phyloP scores from a whole-genome alignment of 148 eudicot species.

The Mesembryanthemum crystallinum region DNA sequence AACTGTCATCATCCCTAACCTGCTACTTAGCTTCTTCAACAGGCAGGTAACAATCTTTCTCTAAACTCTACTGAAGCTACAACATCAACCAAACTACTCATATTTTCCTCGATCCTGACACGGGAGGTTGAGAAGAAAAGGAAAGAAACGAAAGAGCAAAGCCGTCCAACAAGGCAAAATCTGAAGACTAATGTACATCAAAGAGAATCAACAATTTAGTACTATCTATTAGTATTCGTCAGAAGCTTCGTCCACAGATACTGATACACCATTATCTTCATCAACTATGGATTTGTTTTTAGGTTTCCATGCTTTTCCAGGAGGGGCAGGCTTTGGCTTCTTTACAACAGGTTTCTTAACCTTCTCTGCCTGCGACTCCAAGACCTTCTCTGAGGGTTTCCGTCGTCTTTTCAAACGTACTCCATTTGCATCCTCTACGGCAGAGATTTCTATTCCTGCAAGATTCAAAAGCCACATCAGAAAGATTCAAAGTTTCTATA shows the following conservation, averaged over 20 bases:
- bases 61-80: no score
- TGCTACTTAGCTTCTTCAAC: no score
- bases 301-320: conserved; percentile 28
- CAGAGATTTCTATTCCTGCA: conserved; percentile 59
- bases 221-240: conserved; percentile 27
- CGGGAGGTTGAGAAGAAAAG: no score
- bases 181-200: conserved; percentile 19
- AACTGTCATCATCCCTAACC: no score
- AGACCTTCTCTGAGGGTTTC: conserved; percentile 78
- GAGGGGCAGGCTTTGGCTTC: conserved; percentile 24
- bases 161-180: background rate
- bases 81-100: no score
- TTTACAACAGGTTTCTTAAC: conserved; percentile 47
- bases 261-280: conserved; percentile 20
- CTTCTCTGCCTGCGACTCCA: conserved; percentile 72
- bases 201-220: background rate
- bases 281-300: conserved; percentile 26
- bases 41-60: no score
- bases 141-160: no score
- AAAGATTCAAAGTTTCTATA: background rate
- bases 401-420: conserved; percentile 59
- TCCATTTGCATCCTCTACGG: conserved; percentile 66
- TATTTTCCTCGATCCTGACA: no score
- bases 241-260: conserved; percentile 28
- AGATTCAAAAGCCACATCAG: conserved; percentile 5